Base-by-base conservation (phyloP, 2,329 filamentous ascomycete species). In the Xylaria multiplex region DNA sequence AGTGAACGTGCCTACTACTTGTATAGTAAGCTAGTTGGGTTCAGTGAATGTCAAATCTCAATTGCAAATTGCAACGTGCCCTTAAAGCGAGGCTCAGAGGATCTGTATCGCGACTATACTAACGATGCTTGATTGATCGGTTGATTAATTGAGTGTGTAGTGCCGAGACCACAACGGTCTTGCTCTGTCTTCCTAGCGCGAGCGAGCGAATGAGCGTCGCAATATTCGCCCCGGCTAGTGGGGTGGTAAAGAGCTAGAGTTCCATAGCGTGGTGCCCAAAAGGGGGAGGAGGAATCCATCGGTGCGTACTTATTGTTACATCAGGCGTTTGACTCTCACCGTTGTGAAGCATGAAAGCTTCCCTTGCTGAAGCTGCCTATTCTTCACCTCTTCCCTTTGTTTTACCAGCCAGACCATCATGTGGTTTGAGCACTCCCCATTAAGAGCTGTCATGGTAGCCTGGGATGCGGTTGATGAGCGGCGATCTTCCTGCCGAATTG, bases 31-130 rank as follows among this genome's bases (percentile, higher is more conserved):
- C 54, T 30, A 19, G 45, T 57, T 56, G 35, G 30, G 24, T 42
- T 48, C 8, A 6, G 46, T 40, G 37, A 50, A 64, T 59, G 30
- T 53, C 46, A 56, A 55, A 45, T 50, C 19, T 55, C 27, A 50
- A 66, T 53, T 60, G 42, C 64, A 52, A 46, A 53, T 48, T 59
- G 64, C 50, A 60, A 43, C 46, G 46, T 43, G 24, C n/a, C 7
- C 62, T 43, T 35, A 32, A 54, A 46, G 55, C 48, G 49, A 54
- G 61, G 35, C 35, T 22, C 24, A 63, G n/a, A 19, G 27, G 16
- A 8, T n/a, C 40, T 48, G 37, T 59, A 16, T 50, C 52, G 22
- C 45, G 37, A 49, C 50, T 56, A 45, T 37, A 48, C 32, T 22
- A 42, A 52, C 43, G 16, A 63, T 50, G 42, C 43, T n/a, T 14